phyloP scores from a whole-genome alignment of 169 alveolate species.

The Miamiensis avidus region DNA sequence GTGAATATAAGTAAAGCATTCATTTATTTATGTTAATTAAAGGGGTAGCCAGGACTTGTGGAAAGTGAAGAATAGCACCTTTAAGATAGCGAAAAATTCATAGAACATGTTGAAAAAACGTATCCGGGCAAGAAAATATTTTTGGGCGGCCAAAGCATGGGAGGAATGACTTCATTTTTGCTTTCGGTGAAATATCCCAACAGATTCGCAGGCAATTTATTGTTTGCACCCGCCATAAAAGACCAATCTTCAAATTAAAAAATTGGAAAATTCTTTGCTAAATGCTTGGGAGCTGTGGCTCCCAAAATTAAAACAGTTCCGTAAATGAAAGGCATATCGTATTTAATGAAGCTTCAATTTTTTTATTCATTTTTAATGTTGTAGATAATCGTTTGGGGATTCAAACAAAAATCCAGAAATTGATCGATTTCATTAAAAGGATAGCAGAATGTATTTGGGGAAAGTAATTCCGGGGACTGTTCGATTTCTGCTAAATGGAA shows the following conservation, averaged over 20 bases:
- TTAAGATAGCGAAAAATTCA: conserved; percentile 21
- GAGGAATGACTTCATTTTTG: conserved; percentile 24
- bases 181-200: conserved; percentile 12
- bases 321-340: neutral
- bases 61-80: conserved; percentile 15
- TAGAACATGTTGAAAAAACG: conserved; percentile 9
- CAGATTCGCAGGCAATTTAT: conserved; percentile 27
- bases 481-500: neutral
- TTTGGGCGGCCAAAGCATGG: conserved; percentile 32
- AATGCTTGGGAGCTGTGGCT: neutral
- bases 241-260: neutral
- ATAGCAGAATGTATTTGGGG: conserved; percentile 26
- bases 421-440: conserved; percentile 21
- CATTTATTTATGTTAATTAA: no score
- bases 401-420: conserved; percentile 37
- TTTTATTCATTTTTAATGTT: neutral
- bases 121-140: conserved; percentile 10
- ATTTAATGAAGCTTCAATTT: neutral
- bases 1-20: no score
- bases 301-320: conserved; percentile 11
- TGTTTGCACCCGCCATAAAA: conserved; percentile 45
- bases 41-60: conserved; percentile 29
- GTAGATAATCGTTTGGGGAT: conserved; percentile 13
- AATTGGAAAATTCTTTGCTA: conserved; percentile 14
- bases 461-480: conserved; percentile 31